A percentile compares a stretch with the other conserved stretches of the same genome.
Evolutionary conservation across 179 eudicot species (phyloP).

Genomic region (Vitellaria paradoxa): DNA sequence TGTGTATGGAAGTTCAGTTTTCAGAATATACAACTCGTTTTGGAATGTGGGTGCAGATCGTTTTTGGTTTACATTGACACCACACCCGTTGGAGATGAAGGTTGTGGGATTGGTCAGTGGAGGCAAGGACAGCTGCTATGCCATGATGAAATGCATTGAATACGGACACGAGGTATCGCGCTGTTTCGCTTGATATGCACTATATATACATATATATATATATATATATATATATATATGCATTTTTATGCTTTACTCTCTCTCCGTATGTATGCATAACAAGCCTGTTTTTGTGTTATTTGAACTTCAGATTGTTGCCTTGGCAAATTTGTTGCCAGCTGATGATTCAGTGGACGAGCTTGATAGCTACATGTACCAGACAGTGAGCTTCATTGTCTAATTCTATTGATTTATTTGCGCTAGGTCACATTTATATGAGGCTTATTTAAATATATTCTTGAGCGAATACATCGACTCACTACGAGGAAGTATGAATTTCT

Average conservation of each 20-base stretch:
- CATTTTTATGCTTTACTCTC: background rate
- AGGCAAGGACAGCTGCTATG: constrained; percentile 96
- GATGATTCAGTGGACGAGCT: constrained; percentile 93
- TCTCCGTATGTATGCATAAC: background rate
- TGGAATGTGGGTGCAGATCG: too few species aligned
- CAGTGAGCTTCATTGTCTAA: constrained; percentile 44
- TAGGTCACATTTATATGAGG: background rate
- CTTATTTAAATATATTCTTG: background rate
- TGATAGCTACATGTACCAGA: constrained; percentile 99
- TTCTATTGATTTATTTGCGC: background rate
- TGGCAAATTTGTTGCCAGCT: constrained; percentile 90
- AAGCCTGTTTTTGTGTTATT: background rate
- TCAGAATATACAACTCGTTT: background rate
- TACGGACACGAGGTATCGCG: constrained; percentile 80
- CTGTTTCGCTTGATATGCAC: background rate
- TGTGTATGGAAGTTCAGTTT: background rate
- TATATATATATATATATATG: background rate
- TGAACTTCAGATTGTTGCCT: constrained; percentile 69
- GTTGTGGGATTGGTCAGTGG: constrained; percentile 96
- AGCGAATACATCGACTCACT: background rate
- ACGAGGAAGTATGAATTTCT: background rate
- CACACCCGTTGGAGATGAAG: constrained; percentile 45
- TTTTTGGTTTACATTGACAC: background rate
- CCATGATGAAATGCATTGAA: constrained; percentile 93
- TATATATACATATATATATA: too few species aligned